Percentiles rank a stretch among this genome's conserved stretches.
Evolutionary conservation across 192 early-diverging fungal species (phyloP).

Genomic region (Coemansia brasiliensis): DNA sequence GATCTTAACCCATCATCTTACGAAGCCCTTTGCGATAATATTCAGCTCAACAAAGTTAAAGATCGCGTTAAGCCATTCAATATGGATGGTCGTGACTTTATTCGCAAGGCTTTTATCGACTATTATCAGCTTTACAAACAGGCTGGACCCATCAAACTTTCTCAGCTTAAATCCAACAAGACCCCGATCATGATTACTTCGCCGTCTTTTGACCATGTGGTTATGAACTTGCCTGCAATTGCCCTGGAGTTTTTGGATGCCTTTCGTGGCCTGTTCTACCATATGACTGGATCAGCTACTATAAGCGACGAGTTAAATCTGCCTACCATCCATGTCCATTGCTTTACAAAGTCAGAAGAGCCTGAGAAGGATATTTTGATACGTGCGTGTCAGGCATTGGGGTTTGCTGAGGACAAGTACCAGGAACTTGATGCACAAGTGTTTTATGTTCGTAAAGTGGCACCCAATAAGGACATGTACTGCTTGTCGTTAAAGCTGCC

Average conservation of each 20-base stretch:
- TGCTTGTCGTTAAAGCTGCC: constrained; percentile 87
- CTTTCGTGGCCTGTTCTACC: constrained; percentile 75
- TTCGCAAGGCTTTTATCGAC: constrained; percentile 71
- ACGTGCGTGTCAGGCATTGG: constrained; percentile 55
- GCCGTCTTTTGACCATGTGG: constrained; percentile 85
- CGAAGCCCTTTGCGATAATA: constrained; percentile 78
- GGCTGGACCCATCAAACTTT: constrained; percentile 13
- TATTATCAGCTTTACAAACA: constrained; percentile 40
- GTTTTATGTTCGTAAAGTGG: constrained; percentile 90
- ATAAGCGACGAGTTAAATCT: constrained; percentile 48
- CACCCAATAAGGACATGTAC: constrained; percentile 99
- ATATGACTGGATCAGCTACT: constrained; percentile 51
- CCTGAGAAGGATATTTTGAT: constrained; percentile 61
- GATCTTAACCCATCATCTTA: constrained; percentile 94
- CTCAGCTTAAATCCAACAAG: constrained; percentile 4
- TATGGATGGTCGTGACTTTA: constrained; percentile 89
- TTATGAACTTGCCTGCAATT: constrained; percentile 98
- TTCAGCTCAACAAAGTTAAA: constrained; percentile 81
- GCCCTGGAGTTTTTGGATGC: constrained; percentile 96
- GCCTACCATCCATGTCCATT: constrained; percentile 92
- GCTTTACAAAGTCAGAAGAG: constrained; percentile 84
- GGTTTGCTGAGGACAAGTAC: constrained; percentile 47
- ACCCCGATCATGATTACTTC: constrained; percentile 25
- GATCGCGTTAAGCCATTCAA: constrained; percentile 74
- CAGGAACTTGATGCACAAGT: constrained; percentile 48